phyloP scores from a whole-genome alignment of 2,329 filamentous ascomycete genomes.

The Aspergillus tamarii region DNA sequence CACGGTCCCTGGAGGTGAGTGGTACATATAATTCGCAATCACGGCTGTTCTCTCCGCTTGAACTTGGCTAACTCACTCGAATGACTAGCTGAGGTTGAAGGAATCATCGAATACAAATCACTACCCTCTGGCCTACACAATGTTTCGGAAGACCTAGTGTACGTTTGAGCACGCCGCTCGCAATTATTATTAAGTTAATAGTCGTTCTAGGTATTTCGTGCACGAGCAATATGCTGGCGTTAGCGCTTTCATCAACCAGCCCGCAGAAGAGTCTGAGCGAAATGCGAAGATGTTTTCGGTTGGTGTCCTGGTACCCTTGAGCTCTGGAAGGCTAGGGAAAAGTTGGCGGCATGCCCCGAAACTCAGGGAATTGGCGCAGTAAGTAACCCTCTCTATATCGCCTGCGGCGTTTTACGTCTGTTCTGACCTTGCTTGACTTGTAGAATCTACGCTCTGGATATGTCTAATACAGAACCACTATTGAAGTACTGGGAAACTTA shows the following conservation, averaged over 20 bases:
- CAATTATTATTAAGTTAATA: slow-evolving; percentile 15
- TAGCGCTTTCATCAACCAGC: slow-evolving; percentile 86
- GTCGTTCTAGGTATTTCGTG: slow-evolving; percentile 78
- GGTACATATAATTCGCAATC: background rate
- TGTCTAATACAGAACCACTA: slow-evolving; percentile 64
- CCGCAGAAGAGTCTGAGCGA: slow-evolving; percentile 75
- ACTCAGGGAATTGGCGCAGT: slow-evolving; percentile 75
- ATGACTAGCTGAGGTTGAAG: slow-evolving; percentile 66
- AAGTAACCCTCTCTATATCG: slow-evolving; percentile 27
- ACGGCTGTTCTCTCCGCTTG: slow-evolving; percentile 7
- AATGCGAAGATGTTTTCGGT: slow-evolving; percentile 94
- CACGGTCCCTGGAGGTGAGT: slow-evolving; percentile 66
- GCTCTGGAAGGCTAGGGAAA: slow-evolving; percentile 80
- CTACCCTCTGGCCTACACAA: slow-evolving; percentile 91
- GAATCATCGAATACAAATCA: slow-evolving; percentile 93
- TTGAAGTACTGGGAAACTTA: slow-evolving; percentile 76
- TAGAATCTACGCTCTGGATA: slow-evolving; percentile 65
- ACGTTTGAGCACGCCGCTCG: slow-evolving; percentile 21
- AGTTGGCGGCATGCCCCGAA: slow-evolving; percentile 84
- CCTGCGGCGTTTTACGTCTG: background rate
- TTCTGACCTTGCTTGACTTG: slow-evolving; percentile 16
- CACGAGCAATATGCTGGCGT: slow-evolving; percentile 83
- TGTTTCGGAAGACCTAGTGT: slow-evolving; percentile 78
- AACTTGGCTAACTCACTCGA: slow-evolving; percentile 21
- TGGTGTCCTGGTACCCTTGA: slow-evolving; percentile 82